Conservation (phyloP, 2,329 filamentous ascomycete genomes). For the Paradendryphiella salina region DNA sequence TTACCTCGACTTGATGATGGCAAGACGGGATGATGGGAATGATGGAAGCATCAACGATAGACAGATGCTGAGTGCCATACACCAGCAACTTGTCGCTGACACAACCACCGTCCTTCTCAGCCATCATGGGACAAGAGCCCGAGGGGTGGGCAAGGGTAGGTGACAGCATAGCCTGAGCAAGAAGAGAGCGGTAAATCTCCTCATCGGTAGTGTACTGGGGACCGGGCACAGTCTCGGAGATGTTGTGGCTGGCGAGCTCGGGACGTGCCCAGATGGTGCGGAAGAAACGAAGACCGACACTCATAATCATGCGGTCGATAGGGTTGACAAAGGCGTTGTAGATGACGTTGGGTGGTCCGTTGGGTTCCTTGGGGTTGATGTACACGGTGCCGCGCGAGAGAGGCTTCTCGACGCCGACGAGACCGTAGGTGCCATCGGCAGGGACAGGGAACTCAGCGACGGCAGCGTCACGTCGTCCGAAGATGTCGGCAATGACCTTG, state of each 20-base stretch:
- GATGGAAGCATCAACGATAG: constrained; percentile 39
- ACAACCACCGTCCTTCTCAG: constrained; percentile 32
- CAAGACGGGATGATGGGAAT: constrained; percentile 37
- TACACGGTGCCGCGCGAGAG: constrained; percentile 41
- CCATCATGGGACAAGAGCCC: constrained; percentile 39
- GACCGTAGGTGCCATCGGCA: constrained; percentile 32
- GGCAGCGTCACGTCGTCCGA: constrained; percentile 29
- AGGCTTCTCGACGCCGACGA: constrained; percentile 40
- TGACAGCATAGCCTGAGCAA: constrained; percentile 23
- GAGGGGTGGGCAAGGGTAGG: constrained; percentile 40
- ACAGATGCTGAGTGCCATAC: constrained; percentile 35
- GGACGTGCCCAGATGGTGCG: constrained; percentile 38
- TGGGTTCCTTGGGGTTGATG: constrained; percentile 39
- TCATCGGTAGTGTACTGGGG: constrained; percentile 29
- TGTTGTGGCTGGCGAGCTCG: constrained; percentile 28
- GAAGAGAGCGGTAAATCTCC: constrained; percentile 26
- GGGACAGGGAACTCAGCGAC: constrained; percentile 44
- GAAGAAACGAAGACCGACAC: constrained; percentile 41
- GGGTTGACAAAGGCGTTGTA: constrained; percentile 38
- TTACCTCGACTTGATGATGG: constrained; percentile 36
- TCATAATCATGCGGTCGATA: constrained; percentile 33
- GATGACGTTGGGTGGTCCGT: constrained; percentile 29
- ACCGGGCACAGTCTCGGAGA: constrained; percentile 31
- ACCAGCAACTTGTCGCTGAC: constrained; percentile 33
- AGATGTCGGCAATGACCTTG: constrained; percentile 25